These are phyloP conservation scores for Oryza nivara DNA, from an alignment of 176 grass and related monocot genomes.

Conservation along the genomic window DNA sequence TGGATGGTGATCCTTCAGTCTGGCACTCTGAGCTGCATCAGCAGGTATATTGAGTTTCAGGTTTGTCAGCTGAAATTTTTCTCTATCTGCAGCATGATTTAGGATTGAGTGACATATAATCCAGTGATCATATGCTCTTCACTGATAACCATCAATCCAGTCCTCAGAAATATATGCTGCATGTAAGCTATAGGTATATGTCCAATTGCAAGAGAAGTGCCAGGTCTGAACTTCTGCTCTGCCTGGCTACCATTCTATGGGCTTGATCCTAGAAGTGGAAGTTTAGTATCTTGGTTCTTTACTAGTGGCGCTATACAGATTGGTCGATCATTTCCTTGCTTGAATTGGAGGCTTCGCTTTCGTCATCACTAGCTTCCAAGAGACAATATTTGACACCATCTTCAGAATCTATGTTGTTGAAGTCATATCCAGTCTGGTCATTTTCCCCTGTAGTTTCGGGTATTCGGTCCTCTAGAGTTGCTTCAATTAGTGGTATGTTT, in stretches of 20 bases:
- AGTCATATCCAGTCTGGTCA: conserved; percentile 15
- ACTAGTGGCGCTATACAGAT: conserved; percentile 35
- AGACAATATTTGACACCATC: conserved; percentile 83
- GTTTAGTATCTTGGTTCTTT: neutral
- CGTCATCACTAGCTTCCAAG: conserved; percentile 52
- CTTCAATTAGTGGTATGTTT: conserved; percentile 41
- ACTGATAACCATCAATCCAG: neutral
- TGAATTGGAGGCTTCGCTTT: conserved; percentile 30
- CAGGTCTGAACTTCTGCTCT: neutral
- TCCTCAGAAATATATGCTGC: neutral
- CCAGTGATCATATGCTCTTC: neutral
- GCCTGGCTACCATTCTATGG: neutral
- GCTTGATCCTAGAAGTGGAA: conserved; percentile 17
- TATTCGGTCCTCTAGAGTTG: conserved; percentile 22
- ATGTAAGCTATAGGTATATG: conserved; percentile 13
- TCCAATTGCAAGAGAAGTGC: neutral
- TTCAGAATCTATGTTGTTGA: conserved; percentile 45
- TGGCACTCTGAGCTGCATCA: neutral
- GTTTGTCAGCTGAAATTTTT: conserved; percentile 28
- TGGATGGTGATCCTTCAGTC: neutral
- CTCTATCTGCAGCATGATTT: neutral
- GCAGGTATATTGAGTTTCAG: neutral
- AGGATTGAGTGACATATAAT: neutral
- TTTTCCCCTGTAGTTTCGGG: conserved; percentile 33
- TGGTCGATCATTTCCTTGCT: conserved; percentile 52